Evolutionary conservation across 2,329 filamentous ascomycete species (phyloP).

Genomic region (Talaromyces funiculosus): DNA sequence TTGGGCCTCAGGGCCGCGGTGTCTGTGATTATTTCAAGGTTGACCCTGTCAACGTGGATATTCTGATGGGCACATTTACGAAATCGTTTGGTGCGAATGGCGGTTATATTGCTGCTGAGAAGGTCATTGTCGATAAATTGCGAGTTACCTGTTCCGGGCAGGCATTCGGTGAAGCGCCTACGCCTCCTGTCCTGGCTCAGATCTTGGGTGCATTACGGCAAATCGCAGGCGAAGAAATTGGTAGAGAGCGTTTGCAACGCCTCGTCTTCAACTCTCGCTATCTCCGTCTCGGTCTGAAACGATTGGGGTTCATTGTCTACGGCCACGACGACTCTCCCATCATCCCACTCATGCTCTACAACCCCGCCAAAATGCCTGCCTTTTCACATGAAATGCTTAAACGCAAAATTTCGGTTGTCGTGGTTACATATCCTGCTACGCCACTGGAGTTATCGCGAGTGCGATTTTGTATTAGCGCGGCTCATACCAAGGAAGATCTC

Average conservation of each 20-base stretch:
- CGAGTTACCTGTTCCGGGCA: constrained; percentile 75
- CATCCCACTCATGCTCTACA: constrained; percentile 85
- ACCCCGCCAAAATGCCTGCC: constrained; percentile 92
- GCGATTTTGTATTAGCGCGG: constrained; percentile 85
- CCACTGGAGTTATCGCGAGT: constrained; percentile 87
- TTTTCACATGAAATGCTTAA: constrained; percentile 97
- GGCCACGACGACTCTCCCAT: constrained; percentile 96
- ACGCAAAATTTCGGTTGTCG: constrained; percentile 90
- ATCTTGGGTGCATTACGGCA: constrained; percentile 77
- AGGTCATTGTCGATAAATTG: constrained; percentile 82
- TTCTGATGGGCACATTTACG: constrained; percentile 93
- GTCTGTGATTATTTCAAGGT: constrained; percentile 94
- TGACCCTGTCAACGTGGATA: constrained; percentile 76
- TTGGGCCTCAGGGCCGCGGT: constrained; percentile 81
- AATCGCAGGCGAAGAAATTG: constrained; percentile 69
- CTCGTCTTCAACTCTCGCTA: constrained; percentile 96
- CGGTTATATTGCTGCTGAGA: constrained; percentile 85
- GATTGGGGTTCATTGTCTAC: constrained; percentile 87
- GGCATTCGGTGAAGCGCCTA: constrained; percentile 75
- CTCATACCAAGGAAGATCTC: constrained; percentile 94
- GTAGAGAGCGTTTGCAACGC: constrained; percentile 84
- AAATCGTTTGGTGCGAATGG: constrained; percentile 97
- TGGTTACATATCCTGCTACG: constrained; percentile 91
- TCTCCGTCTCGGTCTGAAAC: constrained; percentile 85
- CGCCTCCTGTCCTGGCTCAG: constrained; percentile 80